Conservation (phyloP, 345 rosid species). For the Hibiscus tridactylites region DNA sequence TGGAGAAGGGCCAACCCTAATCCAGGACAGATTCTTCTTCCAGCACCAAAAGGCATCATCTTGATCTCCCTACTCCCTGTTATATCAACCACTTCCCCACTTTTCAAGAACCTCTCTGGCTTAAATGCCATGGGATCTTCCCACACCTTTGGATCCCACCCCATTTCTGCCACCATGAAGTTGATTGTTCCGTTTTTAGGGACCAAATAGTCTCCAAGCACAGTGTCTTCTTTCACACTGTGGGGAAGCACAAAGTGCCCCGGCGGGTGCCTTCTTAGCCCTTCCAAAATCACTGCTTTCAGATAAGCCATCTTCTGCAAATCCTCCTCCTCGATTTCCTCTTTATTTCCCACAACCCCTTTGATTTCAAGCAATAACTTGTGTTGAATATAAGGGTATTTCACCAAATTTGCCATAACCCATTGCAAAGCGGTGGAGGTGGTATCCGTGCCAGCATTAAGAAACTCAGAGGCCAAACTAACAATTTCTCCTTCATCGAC, state of each 20-base stretch:
- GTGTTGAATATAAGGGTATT: slow-evolving; percentile 18
- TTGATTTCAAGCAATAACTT: slow-evolving; percentile 19
- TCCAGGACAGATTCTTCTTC: slow-evolving; percentile 36
- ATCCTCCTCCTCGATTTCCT: slow-evolving; percentile 25
- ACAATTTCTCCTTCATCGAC: slow-evolving; percentile 19
- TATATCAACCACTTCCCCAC: slow-evolving; percentile 18
- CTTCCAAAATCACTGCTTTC: slow-evolving; percentile 29
- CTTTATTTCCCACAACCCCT: slow-evolving; percentile 9
- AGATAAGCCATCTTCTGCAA: slow-evolving; percentile 26
- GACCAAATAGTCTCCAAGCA: not conserved
- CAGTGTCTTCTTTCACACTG: slow-evolving; percentile 1
- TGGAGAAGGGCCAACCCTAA: slow-evolving; percentile 25
- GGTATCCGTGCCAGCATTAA: slow-evolving; percentile 25
- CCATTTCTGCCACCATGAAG: slow-evolving; percentile 20
- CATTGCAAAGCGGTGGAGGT: slow-evolving; percentile 31
- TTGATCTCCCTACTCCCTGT: slow-evolving; percentile 35
- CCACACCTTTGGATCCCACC: slow-evolving; percentile 31
- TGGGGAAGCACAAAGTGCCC: slow-evolving; percentile 18
- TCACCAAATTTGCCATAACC: not conserved
- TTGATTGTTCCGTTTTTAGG: not conserved
- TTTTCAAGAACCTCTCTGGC: slow-evolving; percentile 28
- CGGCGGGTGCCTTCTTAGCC: slow-evolving; percentile 27
- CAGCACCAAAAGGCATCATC: slow-evolving; percentile 45
- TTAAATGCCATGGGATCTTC: slow-evolving; percentile 34
- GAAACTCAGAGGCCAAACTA: slow-evolving; percentile 3